Evolutionary conservation across 768 basidiomycete species (phyloP).

Genomic region (Trametes cubensis): DNA sequence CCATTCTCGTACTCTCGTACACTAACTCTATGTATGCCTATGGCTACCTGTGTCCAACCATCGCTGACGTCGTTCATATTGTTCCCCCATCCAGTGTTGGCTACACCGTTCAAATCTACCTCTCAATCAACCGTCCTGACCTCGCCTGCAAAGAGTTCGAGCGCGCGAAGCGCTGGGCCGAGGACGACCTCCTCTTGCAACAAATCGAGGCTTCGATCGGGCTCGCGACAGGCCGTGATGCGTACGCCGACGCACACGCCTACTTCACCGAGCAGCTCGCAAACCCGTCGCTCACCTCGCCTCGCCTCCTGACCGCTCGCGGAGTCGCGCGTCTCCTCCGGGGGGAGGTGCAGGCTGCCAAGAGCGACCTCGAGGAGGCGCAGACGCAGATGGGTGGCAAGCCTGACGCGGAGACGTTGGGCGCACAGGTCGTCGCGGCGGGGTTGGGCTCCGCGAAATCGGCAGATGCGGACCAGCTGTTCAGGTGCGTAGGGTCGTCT

Average conservation of each 20-base stretch:
- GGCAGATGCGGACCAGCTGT: constrained; percentile 65
- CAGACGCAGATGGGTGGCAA: constrained; percentile 55
- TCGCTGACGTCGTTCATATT: not conserved
- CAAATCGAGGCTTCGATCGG: constrained; percentile 85
- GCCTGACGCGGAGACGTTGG: constrained; percentile 64
- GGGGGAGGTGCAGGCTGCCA: constrained; percentile 74
- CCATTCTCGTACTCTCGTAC: not conserved
- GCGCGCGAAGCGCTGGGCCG: constrained; percentile 80
- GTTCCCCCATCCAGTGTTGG: constrained; percentile 61
- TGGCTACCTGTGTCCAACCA: not conserved
- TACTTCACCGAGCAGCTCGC: constrained; percentile 86
- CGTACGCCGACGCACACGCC: constrained; percentile 52
- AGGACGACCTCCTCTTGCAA: constrained; percentile 88
- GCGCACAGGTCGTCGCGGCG: constrained; percentile 65
- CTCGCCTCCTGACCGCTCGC: constrained; percentile 76
- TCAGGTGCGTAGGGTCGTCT: constrained; percentile 51
- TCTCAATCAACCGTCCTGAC: constrained; percentile 87
- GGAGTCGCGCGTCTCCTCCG: constrained; percentile 79
- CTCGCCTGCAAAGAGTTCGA: constrained; percentile 87
- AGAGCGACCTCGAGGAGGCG: constrained; percentile 80
- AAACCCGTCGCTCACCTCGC: constrained; percentile 75
- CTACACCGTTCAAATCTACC: constrained; percentile 81
- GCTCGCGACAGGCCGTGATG: constrained; percentile 73
- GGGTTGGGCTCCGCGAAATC: constrained; percentile 60
- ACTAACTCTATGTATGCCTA: not conserved